Base-by-base conservation (phyloP, 2,329 filamentous ascomycete species). In the Triangularia setosa region DNA sequence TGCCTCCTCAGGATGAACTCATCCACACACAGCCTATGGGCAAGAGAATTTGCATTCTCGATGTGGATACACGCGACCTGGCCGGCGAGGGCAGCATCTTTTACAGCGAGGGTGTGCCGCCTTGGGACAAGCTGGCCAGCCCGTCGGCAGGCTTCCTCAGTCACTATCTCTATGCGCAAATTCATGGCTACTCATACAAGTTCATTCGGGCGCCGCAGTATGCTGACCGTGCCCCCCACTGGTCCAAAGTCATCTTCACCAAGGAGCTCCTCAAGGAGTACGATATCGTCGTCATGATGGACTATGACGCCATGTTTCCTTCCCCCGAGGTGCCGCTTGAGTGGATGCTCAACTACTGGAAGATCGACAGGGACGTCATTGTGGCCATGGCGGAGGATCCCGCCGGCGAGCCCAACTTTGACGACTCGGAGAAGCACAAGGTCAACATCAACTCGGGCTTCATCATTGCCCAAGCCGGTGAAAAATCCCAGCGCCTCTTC, bases 281-380 rank as follows among this genome's bases (percentile, higher is more conserved):
- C 71, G 73, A 80, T 65, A 72, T 75, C 1, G 80, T 79, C 69
- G 69, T 81, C 58, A 81, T 77, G 71, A 69, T 81, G 60, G 79
- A 81, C 67, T 80, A 78, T 4, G 79, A 81, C 66, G 78, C 78
- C 70, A 76, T 80, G 65, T 80, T 81, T 70, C 69, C 75, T 65
- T 73, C 76, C 63, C 75, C 80, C 63, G 78, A 80, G 52, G 71
- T 81, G 6, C 79, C 79, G 24, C 75, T 80, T 33, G 79, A 81
- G 72, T 81, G 79, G 79, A 72, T 81, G 64, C 74, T 81, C 72
- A 81, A 81, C 73, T 81, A 79, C 74, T 81, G 79, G 79, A 68
- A 75, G 61, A 72, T 81, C 24, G 73, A 76, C 69, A 73, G 75
- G 35, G 70, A 74, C 18, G 75, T 71, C 64, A 78, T 79, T 16